phyloP scores from a whole-genome alignment of 2,329 filamentous ascomycete species.

The Stagonosporopsis chrysanthemi region DNA sequence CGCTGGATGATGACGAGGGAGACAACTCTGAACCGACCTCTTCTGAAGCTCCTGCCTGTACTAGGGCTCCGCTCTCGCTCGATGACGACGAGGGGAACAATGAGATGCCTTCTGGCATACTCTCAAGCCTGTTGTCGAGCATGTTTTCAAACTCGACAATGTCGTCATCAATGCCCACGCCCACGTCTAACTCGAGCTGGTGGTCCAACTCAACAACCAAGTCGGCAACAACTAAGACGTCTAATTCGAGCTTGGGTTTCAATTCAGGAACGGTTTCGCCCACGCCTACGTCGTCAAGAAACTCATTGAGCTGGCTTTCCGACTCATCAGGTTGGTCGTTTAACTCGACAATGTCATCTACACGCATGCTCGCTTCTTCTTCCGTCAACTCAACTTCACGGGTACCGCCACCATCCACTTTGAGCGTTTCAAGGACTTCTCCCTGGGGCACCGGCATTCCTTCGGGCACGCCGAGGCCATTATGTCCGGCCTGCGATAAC shows the following conservation, averaged over 20 bases:
- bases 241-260: background rate
- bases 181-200: background rate
- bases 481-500: slow-evolving; percentile 1
- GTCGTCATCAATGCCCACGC: background rate
- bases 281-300: background rate
- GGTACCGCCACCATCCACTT: background rate
- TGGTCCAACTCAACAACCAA: background rate
- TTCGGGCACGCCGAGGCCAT: background rate
- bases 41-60: slow-evolving; percentile 26
- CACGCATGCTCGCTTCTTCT: background rate
- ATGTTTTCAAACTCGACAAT: background rate
- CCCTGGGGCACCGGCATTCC: slow-evolving; percentile 1
- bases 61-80: slow-evolving; percentile 30
- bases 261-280: background rate
- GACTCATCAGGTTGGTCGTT: background rate
- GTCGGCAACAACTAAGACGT: no score
- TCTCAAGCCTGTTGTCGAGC: background rate
- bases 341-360: background rate
- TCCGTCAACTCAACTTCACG: background rate
- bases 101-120: slow-evolving; percentile 5
- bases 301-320: background rate
- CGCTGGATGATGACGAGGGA: slow-evolving; percentile 40
- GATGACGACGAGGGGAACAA: slow-evolving; percentile 40
- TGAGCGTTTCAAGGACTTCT: background rate
- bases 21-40: slow-evolving; percentile 13